A percentile compares a stretch with the other conserved stretches of the same genome.
phyloP scores from a whole-genome alignment of 2,329 filamentous ascomycete species.

The Aspergillus phoenicis region DNA sequence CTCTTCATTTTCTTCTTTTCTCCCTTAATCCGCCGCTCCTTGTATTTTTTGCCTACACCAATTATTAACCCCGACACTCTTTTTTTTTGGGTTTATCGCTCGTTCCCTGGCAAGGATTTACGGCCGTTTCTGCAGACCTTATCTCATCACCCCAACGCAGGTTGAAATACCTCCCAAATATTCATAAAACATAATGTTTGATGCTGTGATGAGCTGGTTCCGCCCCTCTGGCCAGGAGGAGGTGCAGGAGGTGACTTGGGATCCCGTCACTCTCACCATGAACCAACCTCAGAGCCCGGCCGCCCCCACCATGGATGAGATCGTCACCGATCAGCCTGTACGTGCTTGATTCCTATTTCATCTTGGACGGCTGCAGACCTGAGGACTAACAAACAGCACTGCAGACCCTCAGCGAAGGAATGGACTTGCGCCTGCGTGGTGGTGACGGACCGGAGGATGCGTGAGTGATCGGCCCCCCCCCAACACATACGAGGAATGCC shows the following conservation, averaged over 20 bases:
- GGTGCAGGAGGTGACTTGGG: slow-evolving; percentile 5
- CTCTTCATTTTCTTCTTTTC: not conserved
- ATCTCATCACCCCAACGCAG: not conserved
- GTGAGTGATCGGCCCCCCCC: not conserved
- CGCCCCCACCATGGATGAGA: not conserved
- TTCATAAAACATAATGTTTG: slow-evolving; percentile 1
- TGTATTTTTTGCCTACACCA: not conserved
- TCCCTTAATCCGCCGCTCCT: not conserved
- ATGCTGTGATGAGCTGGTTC: slow-evolving; percentile 7
- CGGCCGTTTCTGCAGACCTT: not conserved
- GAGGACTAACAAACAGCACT: not conserved
- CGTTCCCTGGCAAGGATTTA: not conserved
- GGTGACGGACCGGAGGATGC: slow-evolving; percentile 11
- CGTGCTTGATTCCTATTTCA: not conserved
- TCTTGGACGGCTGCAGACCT: not conserved
- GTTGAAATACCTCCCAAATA: not conserved
- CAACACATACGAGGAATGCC: not conserved
- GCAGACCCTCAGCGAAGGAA: slow-evolving; percentile 3
- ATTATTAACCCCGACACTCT: not conserved
- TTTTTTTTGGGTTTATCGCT: not conserved
- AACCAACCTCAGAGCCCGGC: slow-evolving; percentile 8
- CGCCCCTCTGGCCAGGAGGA: not conserved
- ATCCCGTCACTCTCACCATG: slow-evolving; percentile 10
- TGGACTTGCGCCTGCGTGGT: slow-evolving; percentile 11
- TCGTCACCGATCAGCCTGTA: slow-evolving; percentile 12